Evolutionary conservation across 805 yeast species (phyloP), one percentile per base, ranked within the genome.

Genomic region (Lachancea sp.): DNA sequence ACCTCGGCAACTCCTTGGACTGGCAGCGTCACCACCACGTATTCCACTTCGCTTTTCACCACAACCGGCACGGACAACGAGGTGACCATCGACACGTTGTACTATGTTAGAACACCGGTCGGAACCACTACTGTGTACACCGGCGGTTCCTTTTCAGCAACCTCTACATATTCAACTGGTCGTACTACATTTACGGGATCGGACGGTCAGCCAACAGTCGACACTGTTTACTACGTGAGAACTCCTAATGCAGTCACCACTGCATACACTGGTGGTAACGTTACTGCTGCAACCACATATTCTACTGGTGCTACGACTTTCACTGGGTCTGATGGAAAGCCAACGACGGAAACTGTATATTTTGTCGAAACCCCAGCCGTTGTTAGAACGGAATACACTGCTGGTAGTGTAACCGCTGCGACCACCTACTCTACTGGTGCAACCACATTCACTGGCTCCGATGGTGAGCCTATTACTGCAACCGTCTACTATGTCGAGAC

Each of bases 151-250:
- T 7, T 7, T 11, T 26, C 29, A 11, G 7, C 29, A 8, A 26
- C 29, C 10, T 8, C 10, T 11, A 26, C 29, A 8, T 26, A 26
- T 11, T 26, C 29, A 26, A 26, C 29, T 8, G 29, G 10, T 11
- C 10, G 7, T 26, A 26, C 29, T 8, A 11, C 11, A 11, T 26
- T 8, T 26, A 26, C 29, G 7, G 29, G 29, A 11, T 26, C 29
- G 7, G 29, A 26, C 11, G 29, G 29, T 26, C 10, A 8, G 7
- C 11, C 29, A 26, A 26, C 29, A 16, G 42, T 46, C 11, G 36
- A 42, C 20, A 34, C 43, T 4, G 18, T 20, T 25, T 46, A 45
- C 31, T 40, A 27, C 33, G 44, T 45, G 16, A 31, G 40, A 32
- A 39, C 48, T 10, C 48, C 48, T 32, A 22, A 6, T 18, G 29